phyloP scores from a whole-genome alignment of 2,329 filamentous ascomycete genomes.

The Phyllosticta citrichinensis region DNA sequence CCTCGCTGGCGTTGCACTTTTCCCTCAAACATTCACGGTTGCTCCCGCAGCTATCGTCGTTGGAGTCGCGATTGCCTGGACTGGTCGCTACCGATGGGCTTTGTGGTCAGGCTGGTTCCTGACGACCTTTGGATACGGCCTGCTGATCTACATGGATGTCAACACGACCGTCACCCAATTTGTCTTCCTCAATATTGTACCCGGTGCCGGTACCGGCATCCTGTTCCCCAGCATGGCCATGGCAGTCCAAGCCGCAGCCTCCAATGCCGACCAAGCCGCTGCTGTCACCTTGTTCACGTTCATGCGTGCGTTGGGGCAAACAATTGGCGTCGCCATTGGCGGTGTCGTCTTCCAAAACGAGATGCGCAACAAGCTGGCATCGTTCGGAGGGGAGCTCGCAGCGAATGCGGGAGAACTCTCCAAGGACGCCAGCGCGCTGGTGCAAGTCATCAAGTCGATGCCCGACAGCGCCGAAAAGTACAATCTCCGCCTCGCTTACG shows the following conservation, averaged over 20 bases:
- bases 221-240: constrained; percentile 56
- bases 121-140: constrained; percentile 48
- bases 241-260: constrained; percentile 52
- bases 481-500: constrained; percentile 40
- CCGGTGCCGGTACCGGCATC: constrained; percentile 53
- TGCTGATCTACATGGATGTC: constrained; percentile 41
- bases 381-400: constrained; percentile 37
- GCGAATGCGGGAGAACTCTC: constrained; percentile 40
- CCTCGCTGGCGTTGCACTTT: constrained; percentile 29
- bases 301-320: constrained; percentile 54
- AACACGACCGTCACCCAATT: constrained; percentile 44
- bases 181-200: constrained; percentile 51
- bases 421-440: constrained; percentile 48
- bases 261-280: constrained; percentile 48
- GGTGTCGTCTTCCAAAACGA: constrained; percentile 62
- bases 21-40: constrained; percentile 45
- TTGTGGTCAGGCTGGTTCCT: constrained; percentile 54
- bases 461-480: constrained; percentile 24
- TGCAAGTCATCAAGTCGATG: constrained; percentile 49
- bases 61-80: constrained; percentile 45
- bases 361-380: constrained; percentile 42
- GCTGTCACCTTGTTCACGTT: constrained; percentile 58
- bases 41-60: constrained; percentile 50
- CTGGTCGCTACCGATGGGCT: constrained; percentile 50
- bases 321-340: constrained; percentile 55